These are phyloP conservation scores for Kokia cookei DNA, from an alignment of 441 rosid species.

Conservation along the genomic window DNA sequence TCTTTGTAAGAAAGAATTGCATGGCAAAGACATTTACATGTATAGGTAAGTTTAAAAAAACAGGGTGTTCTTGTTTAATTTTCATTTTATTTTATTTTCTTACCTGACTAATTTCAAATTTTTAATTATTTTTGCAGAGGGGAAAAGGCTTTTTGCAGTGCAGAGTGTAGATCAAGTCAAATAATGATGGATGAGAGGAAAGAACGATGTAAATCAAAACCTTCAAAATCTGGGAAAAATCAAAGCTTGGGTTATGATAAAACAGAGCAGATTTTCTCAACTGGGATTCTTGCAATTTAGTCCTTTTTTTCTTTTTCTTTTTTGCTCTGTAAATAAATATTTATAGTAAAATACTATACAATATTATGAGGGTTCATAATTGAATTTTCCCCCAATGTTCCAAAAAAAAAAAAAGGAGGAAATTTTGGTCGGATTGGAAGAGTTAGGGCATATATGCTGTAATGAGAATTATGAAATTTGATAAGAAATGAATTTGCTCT, in stretches of 20 bases:
- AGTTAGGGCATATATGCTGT: neutral
- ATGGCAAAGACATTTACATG: slow-evolving; percentile 55
- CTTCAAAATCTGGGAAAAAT: slow-evolving; percentile 26
- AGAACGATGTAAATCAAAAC: slow-evolving; percentile 44
- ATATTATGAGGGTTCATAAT: neutral
- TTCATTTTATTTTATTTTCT: neutral
- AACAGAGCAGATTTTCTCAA: slow-evolving; percentile 38
- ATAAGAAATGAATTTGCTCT: neutral
- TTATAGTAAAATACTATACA: neutral
- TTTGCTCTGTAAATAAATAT: too few species aligned
- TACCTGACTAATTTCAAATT: neutral
- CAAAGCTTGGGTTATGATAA: slow-evolving; percentile 27
- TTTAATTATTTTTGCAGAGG: slow-evolving; percentile 28
- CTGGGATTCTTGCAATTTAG: slow-evolving; percentile 53
- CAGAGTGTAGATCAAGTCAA: slow-evolving; percentile 45
- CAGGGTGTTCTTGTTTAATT: neutral
- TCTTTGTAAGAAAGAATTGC: slow-evolving; percentile 43
- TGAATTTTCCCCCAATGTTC: neutral
- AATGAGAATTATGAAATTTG: neutral
- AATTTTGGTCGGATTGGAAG: slow-evolving; percentile 3
- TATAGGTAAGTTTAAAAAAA: slow-evolving; percentile 32
- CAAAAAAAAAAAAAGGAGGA: neutral
- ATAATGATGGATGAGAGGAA: slow-evolving; percentile 37
- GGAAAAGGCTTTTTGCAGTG: slow-evolving; percentile 58
- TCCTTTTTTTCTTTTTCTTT: too few species aligned